Conservation (phyloP, 257 asterid species). For the Solanum lignicaule region DNA sequence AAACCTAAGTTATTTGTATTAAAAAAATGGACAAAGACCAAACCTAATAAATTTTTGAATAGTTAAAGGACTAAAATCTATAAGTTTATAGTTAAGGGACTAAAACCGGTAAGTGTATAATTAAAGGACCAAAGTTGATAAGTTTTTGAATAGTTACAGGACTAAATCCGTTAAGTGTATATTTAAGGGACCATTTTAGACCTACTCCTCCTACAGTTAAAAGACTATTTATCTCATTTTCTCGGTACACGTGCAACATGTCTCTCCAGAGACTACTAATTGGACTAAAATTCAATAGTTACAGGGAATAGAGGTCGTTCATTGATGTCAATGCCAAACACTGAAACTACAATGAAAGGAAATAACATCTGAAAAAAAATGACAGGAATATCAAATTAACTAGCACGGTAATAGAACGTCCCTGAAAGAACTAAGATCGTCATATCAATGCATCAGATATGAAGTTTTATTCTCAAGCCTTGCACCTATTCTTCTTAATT, state of each 20-base stretch:
- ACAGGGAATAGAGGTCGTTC: background rate
- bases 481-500: background rate
- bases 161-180: no score
- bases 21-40: no score
- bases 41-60: no score
- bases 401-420: background rate
- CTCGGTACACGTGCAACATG: background rate
- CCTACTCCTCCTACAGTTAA: no score
- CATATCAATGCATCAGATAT: background rate
- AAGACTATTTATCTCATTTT: no score
- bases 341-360: background rate
- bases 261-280: background rate
- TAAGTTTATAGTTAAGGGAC: no score
- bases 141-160: no score
- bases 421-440: background rate
- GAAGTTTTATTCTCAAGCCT: background rate
- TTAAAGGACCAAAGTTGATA: no score
- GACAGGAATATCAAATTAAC: background rate
- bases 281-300: background rate
- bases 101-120: no score
- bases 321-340: background rate
- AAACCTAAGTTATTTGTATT: no score
- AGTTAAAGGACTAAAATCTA: no score
- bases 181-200: no score
- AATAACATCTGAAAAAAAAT: background rate